Conservation (phyloP, 305 asterid species). For the Salvia sclarea region DNA sequence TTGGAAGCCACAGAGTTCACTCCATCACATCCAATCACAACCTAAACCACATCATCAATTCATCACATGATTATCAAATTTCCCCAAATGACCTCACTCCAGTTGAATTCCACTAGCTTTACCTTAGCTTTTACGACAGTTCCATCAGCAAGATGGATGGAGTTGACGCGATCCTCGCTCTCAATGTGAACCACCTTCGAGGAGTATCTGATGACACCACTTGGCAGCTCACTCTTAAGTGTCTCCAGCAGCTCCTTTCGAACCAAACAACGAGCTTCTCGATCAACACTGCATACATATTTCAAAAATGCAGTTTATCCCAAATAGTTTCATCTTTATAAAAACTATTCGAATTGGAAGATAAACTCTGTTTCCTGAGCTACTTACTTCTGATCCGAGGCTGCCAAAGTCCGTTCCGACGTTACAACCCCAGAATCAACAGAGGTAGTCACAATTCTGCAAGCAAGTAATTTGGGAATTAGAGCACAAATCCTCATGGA, state of each 20-base stretch:
- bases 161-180: slow-evolving; percentile 32
- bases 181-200: slow-evolving; percentile 48
- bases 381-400: slow-evolving; percentile 30
- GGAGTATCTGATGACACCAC: slow-evolving; percentile 43
- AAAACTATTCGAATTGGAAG: background rate
- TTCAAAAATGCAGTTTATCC: too few species aligned
- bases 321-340: background rate
- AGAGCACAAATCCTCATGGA: background rate
- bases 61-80: background rate
- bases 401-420: slow-evolving; percentile 33
- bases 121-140: slow-evolving; percentile 50
- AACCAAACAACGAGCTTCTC: slow-evolving; percentile 33
- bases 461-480: background rate
- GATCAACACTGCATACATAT: slow-evolving; percentile 32
- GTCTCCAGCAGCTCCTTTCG: slow-evolving; percentile 45
- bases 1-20: slow-evolving; percentile 51
- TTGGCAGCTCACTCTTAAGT: slow-evolving; percentile 45
- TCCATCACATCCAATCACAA: slow-evolving; percentile 55
- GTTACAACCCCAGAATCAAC: slow-evolving; percentile 42
- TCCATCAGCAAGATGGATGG: slow-evolving; percentile 52
- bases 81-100: background rate
- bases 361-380: too few species aligned
- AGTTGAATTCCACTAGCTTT: background rate
- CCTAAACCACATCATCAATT: slow-evolving; percentile 29
- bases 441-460: slow-evolving; percentile 44